Conservation (phyloP, 352 stramenopile genomes). For the Globisporangium cederbergense region DNA sequence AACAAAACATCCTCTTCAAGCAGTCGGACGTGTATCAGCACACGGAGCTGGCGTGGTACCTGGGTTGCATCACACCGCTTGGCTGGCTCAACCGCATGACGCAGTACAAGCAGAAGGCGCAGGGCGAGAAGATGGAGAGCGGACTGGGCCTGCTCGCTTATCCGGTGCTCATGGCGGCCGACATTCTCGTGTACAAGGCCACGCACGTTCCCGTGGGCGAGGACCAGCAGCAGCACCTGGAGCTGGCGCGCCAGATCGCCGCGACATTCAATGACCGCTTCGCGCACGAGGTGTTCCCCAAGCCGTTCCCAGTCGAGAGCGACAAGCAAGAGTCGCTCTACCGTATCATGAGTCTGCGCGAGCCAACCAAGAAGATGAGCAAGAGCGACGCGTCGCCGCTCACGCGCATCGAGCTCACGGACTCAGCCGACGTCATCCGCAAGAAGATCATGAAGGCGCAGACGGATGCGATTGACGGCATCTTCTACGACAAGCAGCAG, state of each 20-base stretch:
- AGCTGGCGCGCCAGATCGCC: conserved; percentile 97
- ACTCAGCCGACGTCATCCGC: conserved; percentile 56
- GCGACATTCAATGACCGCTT: conserved; percentile 97
- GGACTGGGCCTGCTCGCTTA: conserved; percentile 96
- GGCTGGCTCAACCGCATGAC: conserved; percentile 99
- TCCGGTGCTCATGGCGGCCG: conserved; percentile 98
- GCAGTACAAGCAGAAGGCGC: conserved; percentile 99
- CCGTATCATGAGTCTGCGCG: conserved; percentile 96
- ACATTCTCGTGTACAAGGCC: conserved; percentile 99
- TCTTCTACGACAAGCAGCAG: conserved; percentile 87
- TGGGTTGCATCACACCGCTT: conserved; percentile 97
- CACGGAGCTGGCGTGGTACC: conserved; percentile 96
- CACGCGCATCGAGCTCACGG: conserved; percentile 94
- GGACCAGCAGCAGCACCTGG: conserved; percentile 98
- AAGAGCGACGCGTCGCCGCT: conserved; percentile 92
- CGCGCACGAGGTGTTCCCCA: conserved; percentile 52
- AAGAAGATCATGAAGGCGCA: conserved; percentile 90
- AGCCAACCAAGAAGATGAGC: conserved; percentile 98
- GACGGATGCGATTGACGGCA: conserved; percentile 81
- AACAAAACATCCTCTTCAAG: conserved; percentile 70
- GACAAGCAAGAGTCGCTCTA: conserved; percentile 53
- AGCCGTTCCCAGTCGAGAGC: conserved; percentile 48
- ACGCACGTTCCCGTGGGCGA: conserved; percentile 97
- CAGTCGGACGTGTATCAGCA: conserved; percentile 85
- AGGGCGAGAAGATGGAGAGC: conserved; percentile 64